Base-by-base conservation (phyloP, 768 basidiomycete species). In the Lanmaoa pseudosensibilis region DNA sequence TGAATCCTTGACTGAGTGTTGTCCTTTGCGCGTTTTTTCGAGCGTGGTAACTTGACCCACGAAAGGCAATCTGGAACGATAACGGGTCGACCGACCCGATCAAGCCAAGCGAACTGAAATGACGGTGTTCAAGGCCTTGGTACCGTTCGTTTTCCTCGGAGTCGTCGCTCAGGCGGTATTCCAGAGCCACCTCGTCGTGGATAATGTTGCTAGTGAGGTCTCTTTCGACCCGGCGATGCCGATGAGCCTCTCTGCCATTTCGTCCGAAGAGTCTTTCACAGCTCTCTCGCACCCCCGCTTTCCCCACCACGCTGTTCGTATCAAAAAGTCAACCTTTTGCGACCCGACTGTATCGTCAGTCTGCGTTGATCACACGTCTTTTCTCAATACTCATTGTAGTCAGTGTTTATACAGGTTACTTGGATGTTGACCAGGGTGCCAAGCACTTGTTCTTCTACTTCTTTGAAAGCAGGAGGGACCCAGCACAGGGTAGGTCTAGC, bases 261-360 rank as follows among this genome's bases (percentile, higher is more conserved):
- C 60, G 1, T 66, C 68, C 8, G 62, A 63, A 55, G 56, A 65
- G 43, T 59, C 57, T 10, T 80, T 77, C 55, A 75, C 77, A 2
- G 58, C 74, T 10, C 64, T 82, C 34, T 71, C 75, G 9, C 81
- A 83, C 64, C 75, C 84, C 5, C 70, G 68, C 8, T 84, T 83
- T 57, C 83, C 84, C 19, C 67, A 73, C 37, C 79, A 85, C 55
- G 73, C 76, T 46, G 77, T 86, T 41, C 78, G 85, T 39, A 70
- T 87, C 60, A 86, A 85, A 74, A 84, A 83, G 68, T 80, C 73
- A 37, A 63, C 74, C 49, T 86, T 86, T 64, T 86, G 85, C 59
- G 84, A 86, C 65, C 78, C 82, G 15, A 86, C 84, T 16, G 84
- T 86, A 40, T 68, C 66, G 66, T 67, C 30, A 54, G 66, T 58